Evolutionary conservation across 2,329 filamentous ascomycete genomes (phyloP).

Genomic region (Fusarium bulbicola): DNA sequence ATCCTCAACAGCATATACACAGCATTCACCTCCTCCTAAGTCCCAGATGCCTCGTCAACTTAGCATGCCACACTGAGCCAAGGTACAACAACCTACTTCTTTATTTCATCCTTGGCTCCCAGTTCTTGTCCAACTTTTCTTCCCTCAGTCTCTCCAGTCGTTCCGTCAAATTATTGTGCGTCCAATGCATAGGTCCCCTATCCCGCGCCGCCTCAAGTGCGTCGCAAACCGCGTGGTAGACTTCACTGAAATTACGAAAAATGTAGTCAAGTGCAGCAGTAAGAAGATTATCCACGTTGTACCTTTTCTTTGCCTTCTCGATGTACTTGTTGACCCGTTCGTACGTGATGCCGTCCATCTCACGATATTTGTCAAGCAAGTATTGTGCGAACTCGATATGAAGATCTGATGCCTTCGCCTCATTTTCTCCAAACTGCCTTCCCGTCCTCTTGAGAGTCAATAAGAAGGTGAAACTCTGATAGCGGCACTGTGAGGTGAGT

Average conservation of each 20-base stretch:
- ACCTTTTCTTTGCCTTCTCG: slow-evolving; percentile 20
- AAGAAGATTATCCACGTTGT: slow-evolving; percentile 36
- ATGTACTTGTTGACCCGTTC: slow-evolving; percentile 36
- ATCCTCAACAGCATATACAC: background rate
- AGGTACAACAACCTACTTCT: background rate
- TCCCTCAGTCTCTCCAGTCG: slow-evolving; percentile 30
- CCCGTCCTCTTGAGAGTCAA: slow-evolving; percentile 6
- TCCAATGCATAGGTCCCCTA: slow-evolving; percentile 32
- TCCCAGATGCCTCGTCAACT: background rate
- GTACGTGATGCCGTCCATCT: slow-evolving; percentile 36
- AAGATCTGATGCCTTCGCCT: slow-evolving; percentile 31
- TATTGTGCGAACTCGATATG: slow-evolving; percentile 40
- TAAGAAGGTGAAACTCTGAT: slow-evolving; percentile 4
- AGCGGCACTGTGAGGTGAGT: background rate
- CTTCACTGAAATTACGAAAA: slow-evolving; percentile 34
- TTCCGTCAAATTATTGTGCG: slow-evolving; percentile 27
- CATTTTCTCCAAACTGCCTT: slow-evolving; percentile 20
- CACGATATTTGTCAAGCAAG: slow-evolving; percentile 37
- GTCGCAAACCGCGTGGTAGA: slow-evolving; percentile 34
- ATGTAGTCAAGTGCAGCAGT: slow-evolving; percentile 34
- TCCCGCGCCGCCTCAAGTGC: slow-evolving; percentile 31
- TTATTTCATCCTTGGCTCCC: slow-evolving; percentile 4
- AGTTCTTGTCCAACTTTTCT: slow-evolving; percentile 10
- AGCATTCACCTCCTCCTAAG: background rate
- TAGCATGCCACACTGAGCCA: background rate